Evolutionary conservation across 2,329 filamentous ascomycete species (phyloP).

Genomic region (Raffaelea albimanens): DNA sequence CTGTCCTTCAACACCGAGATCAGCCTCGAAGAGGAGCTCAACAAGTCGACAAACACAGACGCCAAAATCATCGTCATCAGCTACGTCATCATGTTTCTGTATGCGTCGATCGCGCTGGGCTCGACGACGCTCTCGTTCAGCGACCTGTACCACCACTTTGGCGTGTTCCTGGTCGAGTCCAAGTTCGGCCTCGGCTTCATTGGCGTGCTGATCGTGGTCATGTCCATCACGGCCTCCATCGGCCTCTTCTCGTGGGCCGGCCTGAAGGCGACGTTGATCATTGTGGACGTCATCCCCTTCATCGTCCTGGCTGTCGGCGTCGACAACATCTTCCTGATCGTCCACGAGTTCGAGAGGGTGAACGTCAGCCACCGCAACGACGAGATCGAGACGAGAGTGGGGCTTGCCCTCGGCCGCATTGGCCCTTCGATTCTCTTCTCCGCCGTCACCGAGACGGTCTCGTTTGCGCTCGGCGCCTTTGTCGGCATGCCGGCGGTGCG

Average conservation of each 20-base stretch:
- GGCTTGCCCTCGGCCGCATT: conserved; percentile 86
- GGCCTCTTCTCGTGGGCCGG: conserved; percentile 87
- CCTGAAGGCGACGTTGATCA: conserved; percentile 92
- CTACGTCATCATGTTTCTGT: conserved; percentile 98
- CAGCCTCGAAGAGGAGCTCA: conserved; percentile 89
- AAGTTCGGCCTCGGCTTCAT: conserved; percentile 94
- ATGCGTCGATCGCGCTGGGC: conserved; percentile 85
- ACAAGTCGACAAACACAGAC: conserved; percentile 97
- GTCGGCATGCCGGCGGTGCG: conserved; percentile 97
- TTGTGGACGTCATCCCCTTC: conserved; percentile 97
- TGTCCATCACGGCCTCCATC: conserved; percentile 94
- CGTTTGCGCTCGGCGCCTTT: conserved; percentile 84
- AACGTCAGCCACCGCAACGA: conserved; percentile 88
- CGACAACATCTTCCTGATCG: conserved; percentile 97
- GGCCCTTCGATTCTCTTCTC: conserved; percentile 94
- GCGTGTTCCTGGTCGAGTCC: conserved; percentile 81
- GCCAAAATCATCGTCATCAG: conserved; percentile 94
- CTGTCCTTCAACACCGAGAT: conserved; percentile 94
- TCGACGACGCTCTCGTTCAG: conserved; percentile 73
- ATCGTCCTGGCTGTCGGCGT: conserved; percentile 93
- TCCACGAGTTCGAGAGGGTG: conserved; percentile 94
- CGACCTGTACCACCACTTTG: conserved; percentile 72
- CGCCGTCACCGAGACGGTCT: conserved; percentile 86
- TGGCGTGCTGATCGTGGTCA: conserved; percentile 89
- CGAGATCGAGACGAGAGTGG: conserved; percentile 74